Evolutionary conservation across 129 eudicot genomes (phyloP).

Genomic region (Flaveria sonorensis): DNA sequence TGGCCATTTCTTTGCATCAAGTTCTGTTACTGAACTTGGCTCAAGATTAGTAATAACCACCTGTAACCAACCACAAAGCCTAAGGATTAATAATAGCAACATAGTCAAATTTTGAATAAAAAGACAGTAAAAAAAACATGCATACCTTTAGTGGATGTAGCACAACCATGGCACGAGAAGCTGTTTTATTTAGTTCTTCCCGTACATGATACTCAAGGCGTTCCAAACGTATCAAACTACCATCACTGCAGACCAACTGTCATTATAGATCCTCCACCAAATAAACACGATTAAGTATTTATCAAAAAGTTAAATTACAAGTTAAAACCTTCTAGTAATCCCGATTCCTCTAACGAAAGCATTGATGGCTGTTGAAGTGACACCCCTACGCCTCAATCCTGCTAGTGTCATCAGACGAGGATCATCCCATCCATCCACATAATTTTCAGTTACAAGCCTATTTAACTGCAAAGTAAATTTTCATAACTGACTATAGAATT

Average conservation of each 20-base stretch:
- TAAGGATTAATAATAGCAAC: neutral
- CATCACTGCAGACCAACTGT: conserved; percentile 58
- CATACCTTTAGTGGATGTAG: conserved; percentile 84
- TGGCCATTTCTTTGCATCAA: conserved; percentile 96
- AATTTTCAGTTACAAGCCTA: conserved; percentile 78
- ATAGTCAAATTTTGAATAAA: neutral
- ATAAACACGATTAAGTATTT: neutral
- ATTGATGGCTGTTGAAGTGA: conserved; percentile 79
- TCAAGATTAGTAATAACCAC: conserved; percentile 87
- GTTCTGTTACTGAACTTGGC: conserved; percentile 57
- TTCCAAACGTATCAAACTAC: conserved; percentile 65
- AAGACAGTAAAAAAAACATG: neutral
- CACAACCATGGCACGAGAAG: conserved; percentile 88
- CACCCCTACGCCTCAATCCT: conserved; percentile 86
- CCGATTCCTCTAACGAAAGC: conserved; percentile 87
- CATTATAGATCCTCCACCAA: neutral
- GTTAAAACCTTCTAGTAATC: conserved; percentile 78
- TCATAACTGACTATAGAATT: neutral
- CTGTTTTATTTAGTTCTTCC: conserved; percentile 83
- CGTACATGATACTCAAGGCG: conserved; percentile 87
- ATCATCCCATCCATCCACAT: conserved; percentile 99
- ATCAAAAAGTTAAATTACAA: neutral
- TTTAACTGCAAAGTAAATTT: conserved; percentile 56
- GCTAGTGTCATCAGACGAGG: conserved; percentile 91
- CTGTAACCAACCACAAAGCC: conserved; percentile 33